These are phyloP conservation scores for Ustilago xerochloae DNA, from an alignment of 1,284 basidiomycete species.

Conservation along the genomic window DNA sequence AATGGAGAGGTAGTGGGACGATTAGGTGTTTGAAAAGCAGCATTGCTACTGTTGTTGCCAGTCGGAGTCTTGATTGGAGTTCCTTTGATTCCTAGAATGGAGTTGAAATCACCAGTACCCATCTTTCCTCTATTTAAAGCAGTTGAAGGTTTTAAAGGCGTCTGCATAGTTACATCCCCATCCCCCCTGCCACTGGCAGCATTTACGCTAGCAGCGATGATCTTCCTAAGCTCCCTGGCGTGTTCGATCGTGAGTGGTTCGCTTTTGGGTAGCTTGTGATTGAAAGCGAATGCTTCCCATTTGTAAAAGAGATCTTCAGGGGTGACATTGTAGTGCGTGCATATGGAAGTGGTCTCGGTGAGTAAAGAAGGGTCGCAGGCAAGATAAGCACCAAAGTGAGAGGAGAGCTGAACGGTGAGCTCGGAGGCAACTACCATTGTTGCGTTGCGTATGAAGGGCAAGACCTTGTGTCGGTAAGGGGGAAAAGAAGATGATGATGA, in stretches of 20 bases:
- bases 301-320: constrained; percentile 60
- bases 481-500: background rate
- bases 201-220: constrained; percentile 42
- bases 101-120: constrained; percentile 16
- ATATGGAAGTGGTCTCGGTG: constrained; percentile 47
- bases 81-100: constrained; percentile 33
- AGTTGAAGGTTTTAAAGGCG: constrained; percentile 36
- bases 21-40: constrained; percentile 31
- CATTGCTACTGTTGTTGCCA: background rate
- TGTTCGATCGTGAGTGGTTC: constrained; percentile 40
- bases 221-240: constrained; percentile 45
- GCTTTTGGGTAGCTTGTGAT: constrained; percentile 36
- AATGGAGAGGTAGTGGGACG: constrained; percentile 20
- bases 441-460: background rate
- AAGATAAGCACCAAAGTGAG: constrained; percentile 43
- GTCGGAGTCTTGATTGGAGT: constrained; percentile 19
- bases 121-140: constrained; percentile 34
- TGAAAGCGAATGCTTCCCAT: constrained; percentile 56
- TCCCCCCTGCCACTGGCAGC: background rate
- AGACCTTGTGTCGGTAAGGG: background rate
- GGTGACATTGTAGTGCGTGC: constrained; percentile 39
- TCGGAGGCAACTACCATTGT: constrained; percentile 22
- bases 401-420: constrained; percentile 24
- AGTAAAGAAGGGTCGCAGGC: constrained; percentile 33
- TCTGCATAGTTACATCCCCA: background rate